These are phyloP conservation scores for Eucalyptus victrix DNA, from an alignment of 345 rosid species.

Conservation along the genomic window DNA sequence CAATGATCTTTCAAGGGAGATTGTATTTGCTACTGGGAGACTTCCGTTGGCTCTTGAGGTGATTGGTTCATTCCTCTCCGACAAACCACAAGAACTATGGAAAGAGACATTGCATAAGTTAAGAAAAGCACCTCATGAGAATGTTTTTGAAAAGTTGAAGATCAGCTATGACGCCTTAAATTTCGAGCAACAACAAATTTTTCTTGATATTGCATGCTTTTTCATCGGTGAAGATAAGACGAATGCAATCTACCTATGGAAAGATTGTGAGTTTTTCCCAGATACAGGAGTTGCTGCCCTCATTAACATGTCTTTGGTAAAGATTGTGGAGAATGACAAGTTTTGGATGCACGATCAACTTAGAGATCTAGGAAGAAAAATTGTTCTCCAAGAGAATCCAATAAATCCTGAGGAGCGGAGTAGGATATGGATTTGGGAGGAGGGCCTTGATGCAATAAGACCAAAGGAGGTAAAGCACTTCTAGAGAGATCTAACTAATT, in stretches of 20 bases:
- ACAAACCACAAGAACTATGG: background rate
- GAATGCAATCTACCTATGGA: background rate
- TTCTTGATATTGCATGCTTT: background rate
- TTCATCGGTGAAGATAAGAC: background rate
- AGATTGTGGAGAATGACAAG: background rate
- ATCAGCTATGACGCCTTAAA: background rate
- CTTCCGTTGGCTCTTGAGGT: background rate
- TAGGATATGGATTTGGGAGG: background rate
- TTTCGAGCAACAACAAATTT: background rate
- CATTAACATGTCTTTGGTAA: background rate
- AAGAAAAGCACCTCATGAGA: background rate
- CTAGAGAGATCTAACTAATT: accelerated
- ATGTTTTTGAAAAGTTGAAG: background rate
- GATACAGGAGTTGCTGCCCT: background rate
- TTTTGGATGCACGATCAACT: background rate
- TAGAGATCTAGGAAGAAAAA: background rate
- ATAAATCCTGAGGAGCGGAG: background rate
- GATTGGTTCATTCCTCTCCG: background rate
- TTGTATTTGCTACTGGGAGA: background rate
- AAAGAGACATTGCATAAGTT: background rate
- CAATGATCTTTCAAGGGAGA: background rate
- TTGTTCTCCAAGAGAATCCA: background rate
- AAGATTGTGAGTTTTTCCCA: background rate
- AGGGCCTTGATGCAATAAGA: background rate
- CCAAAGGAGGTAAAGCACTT: background rate